Evolutionary conservation across 1,139 yeast species (phyloP), one percentile per base, ranked within the genome.

Genomic region (Yamadazyma diospyri): DNA sequence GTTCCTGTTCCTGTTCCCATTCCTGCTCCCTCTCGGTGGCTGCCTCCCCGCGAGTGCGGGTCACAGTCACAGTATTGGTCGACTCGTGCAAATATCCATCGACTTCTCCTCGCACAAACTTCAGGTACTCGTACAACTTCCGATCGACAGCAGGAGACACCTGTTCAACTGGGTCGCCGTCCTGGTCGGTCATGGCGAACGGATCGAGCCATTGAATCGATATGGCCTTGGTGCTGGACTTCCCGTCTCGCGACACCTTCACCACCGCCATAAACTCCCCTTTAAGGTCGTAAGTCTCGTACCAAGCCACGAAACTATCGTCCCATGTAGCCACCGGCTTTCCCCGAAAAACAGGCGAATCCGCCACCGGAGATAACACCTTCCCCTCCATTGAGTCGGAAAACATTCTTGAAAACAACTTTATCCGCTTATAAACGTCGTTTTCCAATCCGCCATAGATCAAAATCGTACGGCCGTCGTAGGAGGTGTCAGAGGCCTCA

Each of bases 251-350:
- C 5, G 39, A 38, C 2, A 65, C 40, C 23, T 55, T 51, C 6
- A 55, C 43, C 15, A 65, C 36, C 3, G 46, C 44, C 20, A 52
- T 22, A 19, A 65, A 55, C 23, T 54, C 42, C 0, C 72, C 73
- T 26, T 40, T 41, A 34, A 46, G 43, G 38, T 64, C 61, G 40
- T 64, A 67, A 10, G 66, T 28, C 35, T 67, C 72, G 37, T 50
- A 60, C 69, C 70, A 65, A 8, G 55, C 47, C 3, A 48, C 40
- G 40, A 66, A 66, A 3, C 54, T 31, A 43, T 66, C 71, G 10
- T 41, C 42, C 70, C 70, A 64, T 4, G 42, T 37, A 2, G 43
- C 34, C 4, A 50, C 49, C 4, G 23, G 32, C 6, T 39, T 42
- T 2, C 41, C 37, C 4, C 31, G 41, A 3, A 36, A 30, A 6